Percentiles rank a stretch among this genome's conserved stretches.
These are phyloP conservation scores for Candolleomyces aberdarensis DNA, from an alignment of 768 basidiomycete species.

Conservation along the genomic window DNA sequence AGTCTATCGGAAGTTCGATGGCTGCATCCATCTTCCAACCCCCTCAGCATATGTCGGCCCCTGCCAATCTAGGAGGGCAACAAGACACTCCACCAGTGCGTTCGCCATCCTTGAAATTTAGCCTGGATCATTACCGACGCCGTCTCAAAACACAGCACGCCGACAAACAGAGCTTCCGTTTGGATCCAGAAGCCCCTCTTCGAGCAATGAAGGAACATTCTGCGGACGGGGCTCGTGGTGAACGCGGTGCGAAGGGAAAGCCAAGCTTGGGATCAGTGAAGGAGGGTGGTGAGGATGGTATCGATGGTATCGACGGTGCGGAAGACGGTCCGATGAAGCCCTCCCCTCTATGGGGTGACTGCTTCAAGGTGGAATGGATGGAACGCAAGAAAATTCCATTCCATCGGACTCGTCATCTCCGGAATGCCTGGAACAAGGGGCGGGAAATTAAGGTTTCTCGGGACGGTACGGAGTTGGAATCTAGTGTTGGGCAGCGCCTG, in stretches of 20 bases:
- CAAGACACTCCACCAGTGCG: constrained; percentile 29
- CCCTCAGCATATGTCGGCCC: constrained; percentile 40
- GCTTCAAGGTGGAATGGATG: constrained; percentile 85
- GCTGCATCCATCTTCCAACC: background rate
- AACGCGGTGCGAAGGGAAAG: constrained; percentile 17
- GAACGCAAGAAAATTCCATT: constrained; percentile 72
- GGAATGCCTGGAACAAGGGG: constrained; percentile 93
- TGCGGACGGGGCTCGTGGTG: background rate
- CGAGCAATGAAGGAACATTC: constrained; percentile 28
- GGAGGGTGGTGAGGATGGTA: constrained; percentile 10
- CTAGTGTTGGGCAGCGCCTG: constrained; percentile 61
- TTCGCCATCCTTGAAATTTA: constrained; percentile 23
- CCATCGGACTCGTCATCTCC: constrained; percentile 68
- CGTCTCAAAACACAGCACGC: background rate
- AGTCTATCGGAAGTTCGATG: background rate
- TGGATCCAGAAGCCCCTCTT: constrained; percentile 39
- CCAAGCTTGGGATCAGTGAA: constrained; percentile 18
- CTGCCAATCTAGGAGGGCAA: constrained; percentile 44
- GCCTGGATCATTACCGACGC: constrained; percentile 25
- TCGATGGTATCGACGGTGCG: background rate
- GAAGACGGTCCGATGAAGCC: constrained; percentile 19
- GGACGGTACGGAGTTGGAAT: constrained; percentile 93
- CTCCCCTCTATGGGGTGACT: constrained; percentile 57
- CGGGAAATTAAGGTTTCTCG: constrained; percentile 78
- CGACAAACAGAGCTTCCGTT: constrained; percentile 22